phyloP scores from a whole-genome alignment of 352 stramenopile genomes.

The Phytophthora capsici region DNA sequence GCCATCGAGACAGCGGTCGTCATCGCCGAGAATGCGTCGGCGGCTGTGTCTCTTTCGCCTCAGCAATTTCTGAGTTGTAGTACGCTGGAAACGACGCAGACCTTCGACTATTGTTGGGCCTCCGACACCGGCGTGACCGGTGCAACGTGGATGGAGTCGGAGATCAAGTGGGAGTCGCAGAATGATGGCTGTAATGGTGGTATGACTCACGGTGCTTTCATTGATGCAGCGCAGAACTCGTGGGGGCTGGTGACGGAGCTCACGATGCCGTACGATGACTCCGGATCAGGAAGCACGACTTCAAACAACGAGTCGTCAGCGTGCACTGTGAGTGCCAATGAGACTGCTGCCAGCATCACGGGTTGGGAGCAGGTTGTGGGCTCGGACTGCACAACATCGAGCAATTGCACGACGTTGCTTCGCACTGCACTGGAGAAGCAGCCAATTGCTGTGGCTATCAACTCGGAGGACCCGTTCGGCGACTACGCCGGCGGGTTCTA shows the following conservation, averaged over 20 bases:
- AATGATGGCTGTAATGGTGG: slow-evolving; percentile 83
- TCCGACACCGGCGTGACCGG: slow-evolving; percentile 45
- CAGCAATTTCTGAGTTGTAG: slow-evolving; percentile 83
- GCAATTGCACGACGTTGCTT: slow-evolving; percentile 59
- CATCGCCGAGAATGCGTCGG: slow-evolving; percentile 63
- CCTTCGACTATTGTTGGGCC: slow-evolving; percentile 82
- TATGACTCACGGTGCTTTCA: slow-evolving; percentile 85
- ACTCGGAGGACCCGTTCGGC: slow-evolving; percentile 74
- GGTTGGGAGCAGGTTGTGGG: slow-evolving; percentile 74
- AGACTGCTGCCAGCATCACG: slow-evolving; percentile 75
- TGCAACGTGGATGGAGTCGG: slow-evolving; percentile 59
- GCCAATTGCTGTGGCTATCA: slow-evolving; percentile 80
- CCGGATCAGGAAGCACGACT: slow-evolving; percentile 20
- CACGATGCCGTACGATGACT: slow-evolving; percentile 77
- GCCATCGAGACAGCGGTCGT: slow-evolving; percentile 80
- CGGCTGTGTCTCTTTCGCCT: slow-evolving; percentile 72
- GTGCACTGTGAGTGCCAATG: slow-evolving; percentile 46
- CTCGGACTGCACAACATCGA: slow-evolving; percentile 58
- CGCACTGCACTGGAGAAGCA: slow-evolving; percentile 61
- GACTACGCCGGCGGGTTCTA: slow-evolving; percentile 77
- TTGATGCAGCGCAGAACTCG: slow-evolving; percentile 65
- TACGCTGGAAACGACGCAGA: slow-evolving; percentile 65
- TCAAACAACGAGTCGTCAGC: slow-evolving; percentile 34
- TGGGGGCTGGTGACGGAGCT: slow-evolving; percentile 76
- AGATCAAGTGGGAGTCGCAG: slow-evolving; percentile 78